These are phyloP conservation scores for Syzygium oleosum DNA, from an alignment of 345 rosid species.

Conservation along the genomic window DNA sequence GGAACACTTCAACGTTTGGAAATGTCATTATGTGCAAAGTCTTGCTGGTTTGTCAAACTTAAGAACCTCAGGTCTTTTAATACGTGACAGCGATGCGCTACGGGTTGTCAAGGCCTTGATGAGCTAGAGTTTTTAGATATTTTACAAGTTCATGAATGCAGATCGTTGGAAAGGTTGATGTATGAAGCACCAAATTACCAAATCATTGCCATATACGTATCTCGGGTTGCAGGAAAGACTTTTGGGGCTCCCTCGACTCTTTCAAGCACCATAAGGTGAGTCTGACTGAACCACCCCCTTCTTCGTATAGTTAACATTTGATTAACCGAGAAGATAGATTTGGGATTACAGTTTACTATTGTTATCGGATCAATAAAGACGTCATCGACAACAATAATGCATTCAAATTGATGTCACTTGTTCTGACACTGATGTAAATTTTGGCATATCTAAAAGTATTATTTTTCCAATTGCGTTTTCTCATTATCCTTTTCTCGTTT, in stretches of 20 bases:
- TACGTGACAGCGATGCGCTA: fast-evolving
- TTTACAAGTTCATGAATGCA: fast-evolving
- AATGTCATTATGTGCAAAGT: fast-evolving
- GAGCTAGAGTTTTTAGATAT: background rate
- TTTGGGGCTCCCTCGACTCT: background rate
- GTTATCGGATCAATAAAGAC: background rate
- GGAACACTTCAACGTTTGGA: fast-evolving
- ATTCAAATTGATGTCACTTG: background rate
- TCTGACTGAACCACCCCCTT: too few relatives aligned
- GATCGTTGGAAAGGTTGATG: background rate
- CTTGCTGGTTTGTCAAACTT: background rate
- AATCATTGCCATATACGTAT: fast-evolving
- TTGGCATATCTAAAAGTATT: background rate
- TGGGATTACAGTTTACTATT: background rate
- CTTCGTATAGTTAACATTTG: background rate
- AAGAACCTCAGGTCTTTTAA: fast-evolving
- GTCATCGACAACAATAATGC: too few relatives aligned
- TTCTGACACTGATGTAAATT: too few relatives aligned
- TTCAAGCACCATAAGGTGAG: background rate
- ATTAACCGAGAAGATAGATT: background rate
- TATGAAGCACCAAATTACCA: background rate
- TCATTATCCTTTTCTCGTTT: background rate
- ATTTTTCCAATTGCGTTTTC: too few relatives aligned
- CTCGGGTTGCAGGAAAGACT: background rate
- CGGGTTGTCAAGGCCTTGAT: background rate